Conservation (phyloP, 176 grass and related monocot species). For the Stipa capillata region DNA sequence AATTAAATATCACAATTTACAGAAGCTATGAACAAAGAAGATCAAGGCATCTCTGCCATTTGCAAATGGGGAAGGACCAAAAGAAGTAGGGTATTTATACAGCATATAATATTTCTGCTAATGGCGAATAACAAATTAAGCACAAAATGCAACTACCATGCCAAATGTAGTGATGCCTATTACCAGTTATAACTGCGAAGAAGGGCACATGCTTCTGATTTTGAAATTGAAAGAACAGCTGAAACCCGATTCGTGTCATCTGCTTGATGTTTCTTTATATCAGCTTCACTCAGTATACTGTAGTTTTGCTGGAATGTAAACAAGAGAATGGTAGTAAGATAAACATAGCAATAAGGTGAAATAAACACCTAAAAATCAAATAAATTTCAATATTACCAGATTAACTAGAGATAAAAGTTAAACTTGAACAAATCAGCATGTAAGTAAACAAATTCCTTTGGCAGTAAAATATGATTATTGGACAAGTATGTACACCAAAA, state of each 20-base stretch:
- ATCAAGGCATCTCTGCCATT: neutral
- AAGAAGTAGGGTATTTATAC: neutral
- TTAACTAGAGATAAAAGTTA: neutral
- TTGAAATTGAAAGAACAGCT: constrained; percentile 93
- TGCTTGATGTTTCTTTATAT: constrained; percentile 75
- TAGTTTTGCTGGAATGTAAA: constrained; percentile 79
- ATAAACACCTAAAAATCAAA: neutral
- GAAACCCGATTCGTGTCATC: constrained; percentile 94
- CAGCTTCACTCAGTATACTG: constrained; percentile 68
- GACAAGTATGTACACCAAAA: neutral
- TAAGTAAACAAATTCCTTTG: neutral
- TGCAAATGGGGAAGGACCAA: neutral
- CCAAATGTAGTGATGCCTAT: neutral
- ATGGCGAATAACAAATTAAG: too few relatives aligned
- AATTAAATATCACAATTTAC: neutral
- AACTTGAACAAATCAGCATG: neutral
- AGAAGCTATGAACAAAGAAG: neutral
- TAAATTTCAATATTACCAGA: neutral
- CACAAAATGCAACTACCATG: neutral
- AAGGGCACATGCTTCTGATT: constrained; percentile 75
- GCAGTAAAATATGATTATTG: neutral
- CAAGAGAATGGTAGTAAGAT: constrained; percentile 15
- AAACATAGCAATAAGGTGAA: neutral
- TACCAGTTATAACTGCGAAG: constrained; percentile 89
- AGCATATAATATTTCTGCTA: too few relatives aligned